These are phyloP conservation scores for Pyracantha coccinea DNA, from an alignment of 331 rosid species.

Conservation along the genomic window DNA sequence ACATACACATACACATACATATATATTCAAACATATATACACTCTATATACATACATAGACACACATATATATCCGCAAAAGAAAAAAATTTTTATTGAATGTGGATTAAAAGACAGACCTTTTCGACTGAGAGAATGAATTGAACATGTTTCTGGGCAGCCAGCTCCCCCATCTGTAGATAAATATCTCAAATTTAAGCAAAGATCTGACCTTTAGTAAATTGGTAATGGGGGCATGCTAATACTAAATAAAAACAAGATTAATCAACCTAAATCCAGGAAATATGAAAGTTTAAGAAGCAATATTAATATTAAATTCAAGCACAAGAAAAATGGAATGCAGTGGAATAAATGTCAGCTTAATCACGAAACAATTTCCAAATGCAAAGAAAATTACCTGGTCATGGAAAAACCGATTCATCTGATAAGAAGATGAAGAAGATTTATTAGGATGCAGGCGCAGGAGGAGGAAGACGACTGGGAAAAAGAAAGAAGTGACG, in stretches of 20 bases:
- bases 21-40: too few relatives aligned
- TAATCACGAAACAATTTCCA: background rate
- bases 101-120: slow-evolving; percentile 26
- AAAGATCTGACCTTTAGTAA: background rate
- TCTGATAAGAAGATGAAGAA: background rate
- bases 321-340: background rate
- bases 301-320: background rate
- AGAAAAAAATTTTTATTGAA: background rate
- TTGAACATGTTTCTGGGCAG: slow-evolving; percentile 54
- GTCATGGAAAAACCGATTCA: background rate
- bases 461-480: background rate
- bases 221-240: background rate
- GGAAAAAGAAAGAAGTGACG: background rate
- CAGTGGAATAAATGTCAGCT: background rate
- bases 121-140: slow-evolving; percentile 58
- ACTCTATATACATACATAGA: too few relatives aligned
- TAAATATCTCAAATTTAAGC: background rate
- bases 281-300: background rate
- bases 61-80: background rate
- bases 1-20: background rate
- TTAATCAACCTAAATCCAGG: background rate
- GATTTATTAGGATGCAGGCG: background rate
- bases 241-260: background rate
- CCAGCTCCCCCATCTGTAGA: slow-evolving; percentile 61
- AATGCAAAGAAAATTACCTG: background rate